Evolutionary conservation across 345 rosid genomes (phyloP).

Genomic region (Salix viminalis): DNA sequence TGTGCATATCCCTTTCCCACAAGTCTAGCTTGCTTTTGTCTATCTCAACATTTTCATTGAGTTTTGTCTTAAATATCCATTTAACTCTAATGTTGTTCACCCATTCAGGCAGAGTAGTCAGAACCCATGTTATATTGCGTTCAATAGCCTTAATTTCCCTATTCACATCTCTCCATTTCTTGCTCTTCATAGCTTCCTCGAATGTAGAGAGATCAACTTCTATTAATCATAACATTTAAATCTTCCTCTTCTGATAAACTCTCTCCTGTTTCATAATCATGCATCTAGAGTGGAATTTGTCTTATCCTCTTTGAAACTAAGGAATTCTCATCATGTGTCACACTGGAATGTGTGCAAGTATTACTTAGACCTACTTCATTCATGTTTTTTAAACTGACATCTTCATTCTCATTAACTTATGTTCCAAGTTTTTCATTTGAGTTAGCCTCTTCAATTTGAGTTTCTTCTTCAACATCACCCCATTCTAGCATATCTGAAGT

Average conservation of each 20-base stretch:
- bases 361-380: too few relatives aligned
- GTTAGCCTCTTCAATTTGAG: neutral
- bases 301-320: neutral
- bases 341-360: too few relatives aligned
- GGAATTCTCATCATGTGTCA: too few relatives aligned
- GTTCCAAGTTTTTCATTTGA: too few relatives aligned
- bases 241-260: neutral
- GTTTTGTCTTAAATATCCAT: slow-evolving; percentile 9
- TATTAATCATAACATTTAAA: neutral
- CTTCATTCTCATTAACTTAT: neutral
- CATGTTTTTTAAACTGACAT: too few relatives aligned
- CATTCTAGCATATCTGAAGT: neutral
- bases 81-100: slow-evolving; percentile 5
- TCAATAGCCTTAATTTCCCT: neutral
- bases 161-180: neutral
- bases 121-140: neutral
- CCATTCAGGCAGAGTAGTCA: neutral
- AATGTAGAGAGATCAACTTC: neutral
- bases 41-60: neutral
- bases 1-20: neutral
- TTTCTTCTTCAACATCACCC: neutral
- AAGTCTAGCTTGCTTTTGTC: neutral
- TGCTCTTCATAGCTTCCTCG: neutral
- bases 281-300: neutral
- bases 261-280: neutral